Base-by-base conservation (phyloP, 2,329 filamentous ascomycete genomes). In the Exophiala sideris region DNA sequence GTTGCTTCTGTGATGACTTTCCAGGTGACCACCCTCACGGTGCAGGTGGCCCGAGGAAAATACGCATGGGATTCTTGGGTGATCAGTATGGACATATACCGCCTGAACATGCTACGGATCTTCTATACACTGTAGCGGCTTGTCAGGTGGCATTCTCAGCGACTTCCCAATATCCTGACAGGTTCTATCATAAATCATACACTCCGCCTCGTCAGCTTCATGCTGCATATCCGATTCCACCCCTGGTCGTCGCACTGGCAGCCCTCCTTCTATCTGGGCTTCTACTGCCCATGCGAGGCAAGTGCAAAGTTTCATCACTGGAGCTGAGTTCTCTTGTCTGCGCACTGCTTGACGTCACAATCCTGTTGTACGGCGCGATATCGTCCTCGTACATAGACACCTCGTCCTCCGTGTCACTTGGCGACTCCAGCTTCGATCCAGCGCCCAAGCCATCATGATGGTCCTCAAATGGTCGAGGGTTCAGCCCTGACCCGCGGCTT, bases 341-440 rank as follows among this genome's bases (percentile, higher is more conserved):
- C 7, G 45, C 33, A 14, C 53, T 50, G 41, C 48, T 55, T 2
- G 34, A 16, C n/a, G 52, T 46, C 29, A 39, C 21, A 33, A 55
- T 50, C n/a, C 41, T 50, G 36, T 50, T 56, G 48, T 44, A 56
- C 9, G 53, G 53, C 35, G 48, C 44, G 20, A 20, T 51, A 33
- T 56, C 53, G 16, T 52, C 29, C 6, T 18, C 21, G 14, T 52
- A 44, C 1, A 52, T 21, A 36, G 44, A 48, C 16, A 12, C 33
- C 10, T 34, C 46, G 10, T 51, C 48, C n/a, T 51, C 48, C 10
- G 53, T 48, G 34, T 48, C 42, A 20, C 48, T 48, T 2, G 53
- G 48, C 5, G 53, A 56, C 20, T 51, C 53, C 5, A 56, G 38
- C 16, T 34, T 33, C 7, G 53, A 51, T 14, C 53, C 48, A 34